These are phyloP conservation scores for Penicillium angulare DNA, from an alignment of 495 filamentous ascomycete species.

Conservation along the genomic window DNA sequence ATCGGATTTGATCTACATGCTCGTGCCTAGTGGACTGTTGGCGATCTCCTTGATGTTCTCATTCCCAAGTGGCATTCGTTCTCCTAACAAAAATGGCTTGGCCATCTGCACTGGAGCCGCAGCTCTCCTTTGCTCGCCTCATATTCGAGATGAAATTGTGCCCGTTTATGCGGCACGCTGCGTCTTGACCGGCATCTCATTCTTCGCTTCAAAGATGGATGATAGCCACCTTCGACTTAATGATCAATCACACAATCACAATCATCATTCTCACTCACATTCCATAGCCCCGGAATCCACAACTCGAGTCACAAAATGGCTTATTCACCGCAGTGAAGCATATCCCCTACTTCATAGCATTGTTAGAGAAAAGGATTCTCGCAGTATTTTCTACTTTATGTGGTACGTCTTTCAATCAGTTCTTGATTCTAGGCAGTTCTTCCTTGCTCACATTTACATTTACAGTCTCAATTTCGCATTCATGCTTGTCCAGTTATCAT, in stretches of 20 bases:
- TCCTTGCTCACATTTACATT: conserved; percentile 12
- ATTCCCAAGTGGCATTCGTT: conserved; percentile 24
- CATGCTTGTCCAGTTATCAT: conserved; percentile 92
- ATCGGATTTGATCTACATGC: conserved; percentile 25
- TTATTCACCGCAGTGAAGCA: conserved; percentile 61
- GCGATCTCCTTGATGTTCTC: conserved; percentile 29
- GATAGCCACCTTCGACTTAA: conserved; percentile 28
- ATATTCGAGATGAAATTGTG: conserved; percentile 29
- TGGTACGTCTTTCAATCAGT: conserved; percentile 49
- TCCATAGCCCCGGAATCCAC: conserved; percentile 30
- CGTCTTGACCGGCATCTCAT: conserved; percentile 30
- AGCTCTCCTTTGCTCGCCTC: conserved; percentile 35
- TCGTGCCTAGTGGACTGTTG: conserved; percentile 27
- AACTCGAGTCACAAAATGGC: conserved; percentile 61
- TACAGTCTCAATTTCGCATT: conserved; percentile 86
- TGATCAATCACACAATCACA: conserved; percentile 34
- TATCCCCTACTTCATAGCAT: conserved; percentile 83
- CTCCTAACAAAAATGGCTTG: conserved; percentile 37
- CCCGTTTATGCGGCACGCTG: conserved; percentile 30
- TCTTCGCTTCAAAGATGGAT: conserved; percentile 40
- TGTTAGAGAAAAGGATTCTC: conserved; percentile 86
- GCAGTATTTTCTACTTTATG: conserved; percentile 98
- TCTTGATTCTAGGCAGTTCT: not conserved
- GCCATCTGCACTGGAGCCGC: conserved; percentile 27
- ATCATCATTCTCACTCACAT: conserved; percentile 34